Percentiles rank a stretch among this genome's conserved stretches.
phyloP scores from a whole-genome alignment of 225 moss, liverwort and hornwort species.

The Physcomitrellopsis africana region DNA sequence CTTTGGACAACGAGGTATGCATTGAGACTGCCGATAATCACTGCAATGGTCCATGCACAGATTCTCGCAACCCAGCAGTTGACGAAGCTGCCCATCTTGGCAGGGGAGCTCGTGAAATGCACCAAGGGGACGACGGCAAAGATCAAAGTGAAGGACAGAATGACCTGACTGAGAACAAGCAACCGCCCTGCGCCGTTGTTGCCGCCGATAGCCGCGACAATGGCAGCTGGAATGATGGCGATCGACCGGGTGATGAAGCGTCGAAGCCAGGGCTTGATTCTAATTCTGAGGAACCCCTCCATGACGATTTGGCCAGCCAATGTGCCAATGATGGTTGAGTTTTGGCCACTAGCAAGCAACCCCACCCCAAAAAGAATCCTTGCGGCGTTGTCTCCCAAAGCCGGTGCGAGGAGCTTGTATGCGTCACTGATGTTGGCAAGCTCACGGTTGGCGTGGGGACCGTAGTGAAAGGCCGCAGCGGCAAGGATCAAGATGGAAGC shows the following conservation, averaged over 20 bases:
- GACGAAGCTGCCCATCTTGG: slow-evolving; percentile 86
- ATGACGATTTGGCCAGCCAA: slow-evolving; percentile 89
- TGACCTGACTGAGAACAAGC: slow-evolving; percentile 86
- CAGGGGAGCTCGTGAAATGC: slow-evolving; percentile 81
- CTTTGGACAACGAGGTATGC: slow-evolving; percentile 54
- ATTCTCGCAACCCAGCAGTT: slow-evolving; percentile 47
- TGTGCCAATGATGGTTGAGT: slow-evolving; percentile 90
- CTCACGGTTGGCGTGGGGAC: slow-evolving; percentile 40
- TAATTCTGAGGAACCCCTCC: slow-evolving; percentile 88
- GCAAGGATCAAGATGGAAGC: slow-evolving; percentile 79
- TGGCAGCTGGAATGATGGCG: slow-evolving; percentile 79
- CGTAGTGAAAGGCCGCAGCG: slow-evolving; percentile 86
- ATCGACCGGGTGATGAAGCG: slow-evolving; percentile 76
- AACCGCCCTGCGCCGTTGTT: slow-evolving; percentile 76
- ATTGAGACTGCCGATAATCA: slow-evolving; percentile 48
- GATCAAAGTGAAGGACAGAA: slow-evolving; percentile 80
- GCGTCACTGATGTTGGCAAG: slow-evolving; percentile 85
- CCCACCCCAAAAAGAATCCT: slow-evolving; percentile 80
- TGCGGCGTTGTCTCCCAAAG: slow-evolving; percentile 67
- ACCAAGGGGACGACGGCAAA: slow-evolving; percentile 91
- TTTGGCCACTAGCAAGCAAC: slow-evolving; percentile 83
- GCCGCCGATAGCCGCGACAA: slow-evolving; percentile 77
- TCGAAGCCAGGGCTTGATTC: slow-evolving; percentile 80
- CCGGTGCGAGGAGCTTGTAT: slow-evolving; percentile 76
- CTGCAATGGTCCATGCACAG: slow-evolving; percentile 33